Base-by-base conservation (phyloP, 2,329 filamentous ascomycete genomes). In the Dothideomycetes sp. region DNA sequence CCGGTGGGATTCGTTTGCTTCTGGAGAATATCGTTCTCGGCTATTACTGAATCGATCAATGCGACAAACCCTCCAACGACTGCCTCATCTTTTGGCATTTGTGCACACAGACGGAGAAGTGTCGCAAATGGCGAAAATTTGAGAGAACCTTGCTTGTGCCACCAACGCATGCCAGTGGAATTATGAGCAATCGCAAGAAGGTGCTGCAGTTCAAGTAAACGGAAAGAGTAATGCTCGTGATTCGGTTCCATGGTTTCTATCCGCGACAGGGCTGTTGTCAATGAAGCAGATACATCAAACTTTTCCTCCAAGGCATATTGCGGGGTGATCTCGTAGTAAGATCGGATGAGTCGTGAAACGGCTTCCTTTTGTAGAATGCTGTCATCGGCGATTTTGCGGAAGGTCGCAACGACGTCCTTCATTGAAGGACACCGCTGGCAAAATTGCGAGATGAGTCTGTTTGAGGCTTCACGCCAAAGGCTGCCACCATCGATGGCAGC, bases 161-260 rank as follows among this genome's bases (percentile, higher is more conserved):
- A 95, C 89, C 89, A 96, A 46, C 82, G 78, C 79, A 94, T 91
- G 4, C 80, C 79, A 0, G 84, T 78, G 3, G 87, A 93, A 50
- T 80, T 77, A 46, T 78, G 75, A 3, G 88, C 86, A 55, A 95
- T 84, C 19, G 78, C 73, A 14, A 94, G 75, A 14, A 94, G 67
- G 56, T 89, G 84, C 56, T 87, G 80, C 19, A 95, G 65, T 59
- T 94, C 84, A 52, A 88, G 74, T 8, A 82, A 58, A 16, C 75
- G 67, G 34, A 88, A 64, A 22, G 22, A 34, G 31, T 71, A 66
- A 3, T 66, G 60, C 12, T 69, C 64, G 27, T 42, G 15, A 4
- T 46, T 40, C 3, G 37, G 33, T 12, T 46, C 40, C 31, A 54
- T 54, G 8, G 17, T 32, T 32, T 81, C 75, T 8, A 85, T 60